Conservation (phyloP, 176 grass and related monocot species). For the Oryza glumipatula region DNA sequence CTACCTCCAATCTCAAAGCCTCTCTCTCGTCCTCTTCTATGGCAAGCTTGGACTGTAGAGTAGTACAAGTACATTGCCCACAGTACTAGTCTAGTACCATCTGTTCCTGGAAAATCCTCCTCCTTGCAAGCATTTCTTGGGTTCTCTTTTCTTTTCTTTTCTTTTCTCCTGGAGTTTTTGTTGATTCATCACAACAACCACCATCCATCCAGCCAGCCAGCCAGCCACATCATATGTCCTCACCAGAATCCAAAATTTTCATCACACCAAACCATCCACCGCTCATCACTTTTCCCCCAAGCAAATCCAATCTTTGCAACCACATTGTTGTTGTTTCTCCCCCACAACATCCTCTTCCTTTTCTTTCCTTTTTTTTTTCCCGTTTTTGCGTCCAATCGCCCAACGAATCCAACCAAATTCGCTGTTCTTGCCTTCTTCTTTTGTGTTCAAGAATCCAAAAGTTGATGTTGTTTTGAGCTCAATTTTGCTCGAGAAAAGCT, state of each 20-base stretch:
- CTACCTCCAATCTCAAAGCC: neutral
- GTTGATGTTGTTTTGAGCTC: conserved; percentile 2
- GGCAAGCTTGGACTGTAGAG: neutral
- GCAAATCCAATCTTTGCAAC: conserved; percentile 44
- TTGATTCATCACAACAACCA: conserved; percentile 26
- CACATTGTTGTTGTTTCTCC: conserved; percentile 26
- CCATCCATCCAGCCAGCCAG: neutral
- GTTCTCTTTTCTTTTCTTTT: neutral
- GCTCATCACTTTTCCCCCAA: conserved; percentile 40
- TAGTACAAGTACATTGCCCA: neutral
- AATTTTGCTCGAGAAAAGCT: conserved; percentile 9
- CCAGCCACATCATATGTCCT: neutral
- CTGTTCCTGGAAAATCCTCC: neutral
- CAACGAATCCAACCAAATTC: conserved; percentile 31
- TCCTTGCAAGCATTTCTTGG: neutral
- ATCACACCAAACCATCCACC: conserved; percentile 49
- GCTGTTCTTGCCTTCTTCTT: neutral
- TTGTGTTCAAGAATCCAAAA: neutral
- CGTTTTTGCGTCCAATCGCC: conserved; percentile 26
- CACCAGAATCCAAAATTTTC: conserved; percentile 46
- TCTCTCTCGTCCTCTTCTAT: neutral
- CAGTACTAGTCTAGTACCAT: conserved; percentile 4
- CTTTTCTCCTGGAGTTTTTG: neutral
- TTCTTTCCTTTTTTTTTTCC: neutral
- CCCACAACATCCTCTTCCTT: neutral